Conservation (phyloP, 495 filamentous ascomycete genomes). For the Chaetomium fimeti region DNA sequence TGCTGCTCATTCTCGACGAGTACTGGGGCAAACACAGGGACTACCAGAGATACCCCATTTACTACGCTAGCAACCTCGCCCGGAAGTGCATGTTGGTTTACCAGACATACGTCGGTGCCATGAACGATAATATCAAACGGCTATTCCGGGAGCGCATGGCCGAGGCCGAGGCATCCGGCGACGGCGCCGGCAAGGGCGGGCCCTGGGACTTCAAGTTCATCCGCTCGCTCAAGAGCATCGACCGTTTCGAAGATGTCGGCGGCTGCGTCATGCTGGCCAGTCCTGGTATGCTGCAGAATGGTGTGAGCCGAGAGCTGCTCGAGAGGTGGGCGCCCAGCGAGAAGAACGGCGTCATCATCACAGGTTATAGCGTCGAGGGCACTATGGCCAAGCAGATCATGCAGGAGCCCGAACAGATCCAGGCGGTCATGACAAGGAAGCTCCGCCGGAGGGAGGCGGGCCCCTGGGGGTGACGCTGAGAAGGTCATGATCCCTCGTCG, state of each 20-base stretch:
- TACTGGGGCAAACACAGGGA: conserved; percentile 89
- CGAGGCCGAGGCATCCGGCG: conserved; percentile 73
- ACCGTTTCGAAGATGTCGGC: conserved; percentile 93
- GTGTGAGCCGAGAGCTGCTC: conserved; percentile 84
- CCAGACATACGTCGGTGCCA: conserved; percentile 92
- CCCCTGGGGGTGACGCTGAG: conserved; percentile 60
- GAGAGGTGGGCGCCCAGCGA: conserved; percentile 95
- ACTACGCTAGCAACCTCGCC: conserved; percentile 92
- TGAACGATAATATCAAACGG: conserved; percentile 98
- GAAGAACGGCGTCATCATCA: conserved; percentile 94
- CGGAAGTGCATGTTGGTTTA: conserved; percentile 98
- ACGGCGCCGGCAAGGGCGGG: conserved; percentile 69
- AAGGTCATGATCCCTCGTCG: conserved; percentile 90
- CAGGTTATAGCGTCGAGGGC: conserved; percentile 95
- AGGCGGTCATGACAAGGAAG: conserved; percentile 81
- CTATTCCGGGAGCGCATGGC: conserved; percentile 83
- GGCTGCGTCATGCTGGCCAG: conserved; percentile 95
- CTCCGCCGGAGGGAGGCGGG: conserved; percentile 52
- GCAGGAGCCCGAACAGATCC: conserved; percentile 89
- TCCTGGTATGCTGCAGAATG: conserved; percentile 96
- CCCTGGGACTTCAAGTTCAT: conserved; percentile 97
- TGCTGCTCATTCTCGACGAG: conserved; percentile 92
- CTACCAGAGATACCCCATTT: conserved; percentile 86
- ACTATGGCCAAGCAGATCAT: conserved; percentile 96
- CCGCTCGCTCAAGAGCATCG: conserved; percentile 82